Percentiles rank a stretch among this genome's conserved stretches.
Conservation (phyloP, 768 basidiomycete genomes). For the Sarcomyxa edulis region DNA sequence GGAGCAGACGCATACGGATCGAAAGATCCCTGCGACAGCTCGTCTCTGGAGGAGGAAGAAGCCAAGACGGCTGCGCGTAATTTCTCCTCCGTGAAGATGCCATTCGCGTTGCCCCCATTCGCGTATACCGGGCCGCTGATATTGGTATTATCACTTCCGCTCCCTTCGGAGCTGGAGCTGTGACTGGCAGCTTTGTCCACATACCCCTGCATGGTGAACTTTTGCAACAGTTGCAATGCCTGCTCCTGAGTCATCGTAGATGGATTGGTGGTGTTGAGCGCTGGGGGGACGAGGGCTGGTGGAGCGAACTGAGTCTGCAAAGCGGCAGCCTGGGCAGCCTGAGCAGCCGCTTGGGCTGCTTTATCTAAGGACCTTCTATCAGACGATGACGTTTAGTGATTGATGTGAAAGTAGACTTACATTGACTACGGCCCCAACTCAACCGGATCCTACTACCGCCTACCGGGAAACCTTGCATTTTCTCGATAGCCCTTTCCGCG, state of each 20-base stretch:
- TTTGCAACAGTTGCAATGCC: slow-evolving; percentile 56
- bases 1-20: slow-evolving; percentile 1
- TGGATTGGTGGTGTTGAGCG: slow-evolving; percentile 16
- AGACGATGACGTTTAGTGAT: background rate
- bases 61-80: slow-evolving; percentile 10
- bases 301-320: slow-evolving; percentile 39
- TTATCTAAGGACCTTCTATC: slow-evolving; percentile 49
- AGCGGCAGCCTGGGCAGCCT: slow-evolving; percentile 62
- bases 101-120: slow-evolving; percentile 7
- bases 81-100: slow-evolving; percentile 12
- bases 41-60: slow-evolving; percentile 10
- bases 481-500: slow-evolving; percentile 89
- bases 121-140: too few relatives aligned
- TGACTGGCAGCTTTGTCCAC: slow-evolving; percentile 14
- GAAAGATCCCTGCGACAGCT: slow-evolving; percentile 1
- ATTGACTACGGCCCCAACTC: slow-evolving; percentile 93
- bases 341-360: slow-evolving; percentile 86
- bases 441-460: slow-evolving; percentile 87
- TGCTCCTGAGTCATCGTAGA: slow-evolving; percentile 53
- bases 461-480: slow-evolving; percentile 95
- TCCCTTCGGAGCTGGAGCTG: slow-evolving; percentile 7
- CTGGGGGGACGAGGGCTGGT: slow-evolving; percentile 10
- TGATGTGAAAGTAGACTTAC: slow-evolving; percentile 34
- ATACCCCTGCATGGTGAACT: slow-evolving; percentile 40
- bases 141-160: slow-evolving; percentile 9